Evolutionary conservation across 495 filamentous ascomycete species (phyloP), one percentile per base, ranked within the genome.

Genomic region (Aspergillus affinis): DNA sequence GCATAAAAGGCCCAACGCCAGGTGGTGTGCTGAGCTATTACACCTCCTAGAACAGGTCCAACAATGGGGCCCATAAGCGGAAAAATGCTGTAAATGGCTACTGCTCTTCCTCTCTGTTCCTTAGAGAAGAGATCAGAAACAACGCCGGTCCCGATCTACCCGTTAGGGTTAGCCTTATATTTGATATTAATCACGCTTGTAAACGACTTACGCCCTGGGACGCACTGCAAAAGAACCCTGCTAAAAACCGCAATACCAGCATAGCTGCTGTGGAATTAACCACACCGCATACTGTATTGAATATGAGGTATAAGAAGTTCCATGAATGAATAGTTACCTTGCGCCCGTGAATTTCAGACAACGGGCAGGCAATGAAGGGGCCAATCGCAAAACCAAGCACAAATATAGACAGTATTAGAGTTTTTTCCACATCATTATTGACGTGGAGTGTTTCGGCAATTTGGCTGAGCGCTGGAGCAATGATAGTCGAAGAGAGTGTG

Each of bases 1-100:
- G n/a, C n/a, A n/a, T n/a, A n/a, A n/a, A n/a, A n/a, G n/a, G 79
- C 66, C 84, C 84, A 86, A 13, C 82, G 70, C 84, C 84, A 86
- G 4, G 73, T 80, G 8, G 75, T 81, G 26, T 82, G 77, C 67
- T 83, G 61, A 0, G 81, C 71, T 46, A 89, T 82, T 55, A 83
- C 83, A 0, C 69, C 81, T 12, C 80, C 81, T 0, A 71, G 72
- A 45, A 85, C 75, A 0, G 82, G 82, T 0, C 82, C 82, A 6
- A 84, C 53, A 4, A 76, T 79, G 4, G 83, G 84, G 0, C 84
- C 84, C 0, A 88, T 68, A 0, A 87, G 65, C 3, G 85, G 85
- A 2, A 57, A 56, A 0, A 88, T 65, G 41, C 62, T 76, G 71
- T 84, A 86, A 12, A 86, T 70, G 10, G 68, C 75, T n/a, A 84